A percentile compares a stretch with the other conserved stretches of the same genome.
Conservation (phyloP, 768 basidiomycete species). For the Lactarius sanguifluus region DNA sequence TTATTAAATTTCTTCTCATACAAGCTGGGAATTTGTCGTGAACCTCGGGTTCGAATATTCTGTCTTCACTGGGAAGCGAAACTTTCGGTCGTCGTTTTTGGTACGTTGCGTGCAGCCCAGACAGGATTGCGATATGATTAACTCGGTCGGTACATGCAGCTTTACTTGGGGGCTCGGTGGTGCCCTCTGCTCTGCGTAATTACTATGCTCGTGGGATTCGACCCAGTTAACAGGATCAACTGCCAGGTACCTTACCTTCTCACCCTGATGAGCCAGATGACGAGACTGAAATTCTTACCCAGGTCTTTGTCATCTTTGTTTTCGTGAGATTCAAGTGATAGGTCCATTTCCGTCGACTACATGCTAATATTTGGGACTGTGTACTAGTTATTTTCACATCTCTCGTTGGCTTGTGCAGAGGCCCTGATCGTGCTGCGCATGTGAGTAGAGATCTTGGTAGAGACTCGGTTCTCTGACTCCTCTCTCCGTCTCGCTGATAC, state of each 20-base stretch:
- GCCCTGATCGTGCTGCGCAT: conserved; percentile 22
- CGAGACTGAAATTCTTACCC: not conserved
- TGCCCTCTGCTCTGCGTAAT: not conserved
- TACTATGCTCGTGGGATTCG: not conserved
- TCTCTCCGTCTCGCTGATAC: not conserved
- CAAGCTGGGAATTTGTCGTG: not conserved
- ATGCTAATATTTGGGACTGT: not conserved
- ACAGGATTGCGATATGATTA: not conserved
- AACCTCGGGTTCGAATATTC: not conserved
- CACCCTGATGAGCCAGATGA: not conserved
- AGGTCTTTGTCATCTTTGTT: not conserved
- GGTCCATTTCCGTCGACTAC: not conserved
- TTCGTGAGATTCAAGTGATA: not conserved
- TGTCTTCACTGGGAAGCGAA: not conserved
- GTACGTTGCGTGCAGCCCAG: not conserved
- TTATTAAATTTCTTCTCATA: not conserved
- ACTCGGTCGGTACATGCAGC: not conserved
- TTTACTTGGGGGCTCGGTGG: not conserved
- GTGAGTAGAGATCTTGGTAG: conserved; percentile 5
- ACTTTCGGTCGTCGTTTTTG: not conserved
- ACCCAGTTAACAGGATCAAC: not conserved
- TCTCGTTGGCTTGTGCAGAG: conserved; percentile 12
- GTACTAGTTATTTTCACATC: conserved; percentile 1
- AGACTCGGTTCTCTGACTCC: not conserved
- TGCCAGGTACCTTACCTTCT: not conserved